A percentile compares a stretch with the other conserved stretches of the same genome.
These are phyloP conservation scores for Arthrobotrys sinensis DNA, from an alignment of 2,329 filamentous ascomycete species.

Conservation along the genomic window DNA sequence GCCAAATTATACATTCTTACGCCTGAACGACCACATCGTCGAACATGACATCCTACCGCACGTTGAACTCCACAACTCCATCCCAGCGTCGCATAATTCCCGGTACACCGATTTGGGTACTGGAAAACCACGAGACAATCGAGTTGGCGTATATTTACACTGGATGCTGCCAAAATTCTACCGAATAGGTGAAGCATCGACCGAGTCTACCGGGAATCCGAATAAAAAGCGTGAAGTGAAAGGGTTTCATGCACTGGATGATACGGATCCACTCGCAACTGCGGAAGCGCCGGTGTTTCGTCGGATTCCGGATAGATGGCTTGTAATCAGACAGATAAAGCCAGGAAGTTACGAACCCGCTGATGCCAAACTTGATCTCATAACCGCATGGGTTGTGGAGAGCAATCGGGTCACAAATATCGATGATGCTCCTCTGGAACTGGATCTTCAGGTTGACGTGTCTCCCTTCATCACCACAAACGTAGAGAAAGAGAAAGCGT, in stretches of 20 bases:
- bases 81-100: neutral
- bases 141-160: conserved; percentile 69
- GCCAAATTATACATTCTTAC: neutral
- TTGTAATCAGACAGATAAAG: neutral
- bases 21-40: neutral
- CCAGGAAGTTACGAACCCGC: neutral
- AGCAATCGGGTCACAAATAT: neutral
- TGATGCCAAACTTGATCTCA: neutral
- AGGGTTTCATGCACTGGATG: too few relatives aligned
- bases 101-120: conserved; percentile 67
- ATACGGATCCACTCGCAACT: too few relatives aligned
- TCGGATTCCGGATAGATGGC: neutral
- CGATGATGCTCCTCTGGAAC: neutral
- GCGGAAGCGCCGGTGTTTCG: neutral
- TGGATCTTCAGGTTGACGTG: neutral
- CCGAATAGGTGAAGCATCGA: too few relatives aligned
- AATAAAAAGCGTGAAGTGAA: neutral
- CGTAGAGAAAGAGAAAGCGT: neutral
- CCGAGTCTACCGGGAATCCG: neutral
- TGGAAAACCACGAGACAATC: conserved; percentile 61
- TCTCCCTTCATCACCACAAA: neutral
- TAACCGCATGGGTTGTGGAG: neutral
- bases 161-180: conserved; percentile 67
- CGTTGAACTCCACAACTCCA: neutral
- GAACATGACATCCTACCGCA: conserved; percentile 63